Evolutionary conservation across 164 flowering plant genomes (phyloP).

Genomic region (Umbellularia californica): DNA sequence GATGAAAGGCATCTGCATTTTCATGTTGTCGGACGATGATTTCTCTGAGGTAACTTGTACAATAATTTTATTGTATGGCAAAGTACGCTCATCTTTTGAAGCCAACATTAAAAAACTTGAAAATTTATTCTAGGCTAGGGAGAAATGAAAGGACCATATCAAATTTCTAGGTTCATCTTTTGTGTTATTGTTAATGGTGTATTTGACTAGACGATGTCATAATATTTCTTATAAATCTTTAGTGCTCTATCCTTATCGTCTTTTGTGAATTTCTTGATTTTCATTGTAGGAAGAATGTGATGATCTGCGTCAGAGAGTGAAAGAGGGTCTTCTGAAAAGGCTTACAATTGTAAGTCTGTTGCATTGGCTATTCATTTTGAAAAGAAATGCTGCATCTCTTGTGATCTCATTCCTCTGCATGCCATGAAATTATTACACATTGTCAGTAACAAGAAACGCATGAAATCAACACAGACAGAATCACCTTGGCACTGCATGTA

Average conservation of each 20-base stretch:
- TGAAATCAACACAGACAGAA: not conserved
- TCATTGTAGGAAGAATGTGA: conserved; percentile 78
- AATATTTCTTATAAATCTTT: not conserved
- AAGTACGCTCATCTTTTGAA: too few species aligned
- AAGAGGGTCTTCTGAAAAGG: conserved; percentile 50
- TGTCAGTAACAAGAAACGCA: not conserved
- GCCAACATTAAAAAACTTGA: not conserved
- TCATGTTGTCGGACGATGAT: conserved; percentile 51
- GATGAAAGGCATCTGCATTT: conserved; percentile 29
- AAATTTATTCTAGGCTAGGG: not conserved
- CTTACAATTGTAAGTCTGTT: conserved; percentile 49
- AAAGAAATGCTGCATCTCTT: not conserved
- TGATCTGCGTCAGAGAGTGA: conserved; percentile 52
- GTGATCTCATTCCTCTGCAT: not conserved
- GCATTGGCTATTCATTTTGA: not conserved
- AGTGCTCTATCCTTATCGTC: not conserved
- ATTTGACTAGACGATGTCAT: not conserved
- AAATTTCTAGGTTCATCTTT: too few species aligned
- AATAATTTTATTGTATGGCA: not conserved
- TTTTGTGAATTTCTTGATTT: not conserved
- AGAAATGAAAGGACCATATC: too few species aligned
- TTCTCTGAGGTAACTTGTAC: conserved; percentile 47
- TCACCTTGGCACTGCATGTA: not conserved
- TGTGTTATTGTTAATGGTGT: not conserved
- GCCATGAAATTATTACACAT: not conserved